phyloP scores from a whole-genome alignment of 768 basidiomycete species.

The Macrolepiota fuliginosa region DNA sequence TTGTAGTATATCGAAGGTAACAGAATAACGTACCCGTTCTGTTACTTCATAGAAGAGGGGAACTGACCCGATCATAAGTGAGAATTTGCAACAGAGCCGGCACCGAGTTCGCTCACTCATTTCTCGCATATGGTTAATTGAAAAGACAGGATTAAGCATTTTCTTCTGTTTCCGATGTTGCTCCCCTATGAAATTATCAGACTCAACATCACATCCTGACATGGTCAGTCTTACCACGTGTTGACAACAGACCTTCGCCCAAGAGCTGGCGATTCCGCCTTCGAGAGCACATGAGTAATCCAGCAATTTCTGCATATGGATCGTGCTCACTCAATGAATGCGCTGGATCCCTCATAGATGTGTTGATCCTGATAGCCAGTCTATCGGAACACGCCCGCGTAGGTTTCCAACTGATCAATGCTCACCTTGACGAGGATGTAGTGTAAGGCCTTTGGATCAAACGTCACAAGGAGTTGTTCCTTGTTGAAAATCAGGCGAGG shows the following conservation, averaged over 20 bases:
- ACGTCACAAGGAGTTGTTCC: too few relatives aligned
- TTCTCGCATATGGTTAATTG: slow-evolving; percentile 26
- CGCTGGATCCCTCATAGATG: slow-evolving; percentile 17
- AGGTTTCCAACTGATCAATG: too few relatives aligned
- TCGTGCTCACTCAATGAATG: slow-evolving; percentile 7
- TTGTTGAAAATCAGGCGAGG: too few relatives aligned
- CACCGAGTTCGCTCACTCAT: slow-evolving; percentile 35
- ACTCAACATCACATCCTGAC: background rate
- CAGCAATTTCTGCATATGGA: background rate
- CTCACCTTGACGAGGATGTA: too few relatives aligned
- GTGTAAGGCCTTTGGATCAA: too few relatives aligned
- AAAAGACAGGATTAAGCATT: too few relatives aligned
- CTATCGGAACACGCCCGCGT: too few relatives aligned
- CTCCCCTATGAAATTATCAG: too few relatives aligned
- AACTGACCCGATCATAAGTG: background rate
- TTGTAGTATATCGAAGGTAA: too few relatives aligned
- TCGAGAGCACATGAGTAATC: slow-evolving; percentile 2
- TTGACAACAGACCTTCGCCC: slow-evolving; percentile 14
- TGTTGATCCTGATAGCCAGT: slow-evolving; percentile 26
- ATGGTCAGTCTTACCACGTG: slow-evolving; percentile 3
- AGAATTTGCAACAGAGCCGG: too few relatives aligned
- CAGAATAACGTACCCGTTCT: too few relatives aligned
- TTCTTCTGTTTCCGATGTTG: too few relatives aligned
- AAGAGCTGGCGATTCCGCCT: slow-evolving; percentile 3
- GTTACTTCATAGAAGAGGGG: background rate